These are phyloP conservation scores for Quercus rubra DNA, from an alignment of 306 rosid genomes.

Conservation along the genomic window DNA sequence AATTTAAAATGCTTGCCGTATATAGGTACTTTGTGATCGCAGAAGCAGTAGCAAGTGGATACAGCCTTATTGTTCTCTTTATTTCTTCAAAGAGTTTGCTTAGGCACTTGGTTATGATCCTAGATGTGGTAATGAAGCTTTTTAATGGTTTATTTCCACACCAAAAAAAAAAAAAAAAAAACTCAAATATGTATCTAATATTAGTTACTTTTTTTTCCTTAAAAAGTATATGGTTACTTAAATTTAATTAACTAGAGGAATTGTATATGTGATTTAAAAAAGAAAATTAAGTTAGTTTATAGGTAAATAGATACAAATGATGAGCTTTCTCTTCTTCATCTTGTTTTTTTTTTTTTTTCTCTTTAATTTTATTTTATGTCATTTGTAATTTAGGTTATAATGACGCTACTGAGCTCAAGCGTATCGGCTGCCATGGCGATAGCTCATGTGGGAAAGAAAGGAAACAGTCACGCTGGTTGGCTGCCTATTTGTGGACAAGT, in stretches of 20 bases:
- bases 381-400: conserved; percentile 24
- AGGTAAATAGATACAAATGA: neutral
- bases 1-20: neutral
- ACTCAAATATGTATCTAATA: neutral
- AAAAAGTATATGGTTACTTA: no score
- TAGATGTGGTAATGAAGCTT: conserved; percentile 22
- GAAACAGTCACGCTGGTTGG: conserved; percentile 59
- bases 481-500: conserved; percentile 61
- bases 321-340: neutral
- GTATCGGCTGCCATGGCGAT: conserved; percentile 50
- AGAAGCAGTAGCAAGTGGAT: conserved; percentile 30
- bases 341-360: no score
- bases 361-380: no score
- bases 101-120: conserved; percentile 16
- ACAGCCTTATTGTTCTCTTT: conserved; percentile 23
- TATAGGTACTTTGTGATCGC: conserved; percentile 29
- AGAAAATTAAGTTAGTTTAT: no score
- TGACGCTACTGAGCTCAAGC: conserved; percentile 42
- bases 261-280: no score
- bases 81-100: conserved; percentile 12
- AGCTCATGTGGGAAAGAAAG: conserved; percentile 54
- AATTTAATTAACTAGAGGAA: no score
- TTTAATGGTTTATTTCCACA: neutral
- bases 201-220: no score
- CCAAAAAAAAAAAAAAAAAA: neutral